Conservation (phyloP, 2,329 filamentous ascomycete genomes). For the Alternaria arborescens region DNA sequence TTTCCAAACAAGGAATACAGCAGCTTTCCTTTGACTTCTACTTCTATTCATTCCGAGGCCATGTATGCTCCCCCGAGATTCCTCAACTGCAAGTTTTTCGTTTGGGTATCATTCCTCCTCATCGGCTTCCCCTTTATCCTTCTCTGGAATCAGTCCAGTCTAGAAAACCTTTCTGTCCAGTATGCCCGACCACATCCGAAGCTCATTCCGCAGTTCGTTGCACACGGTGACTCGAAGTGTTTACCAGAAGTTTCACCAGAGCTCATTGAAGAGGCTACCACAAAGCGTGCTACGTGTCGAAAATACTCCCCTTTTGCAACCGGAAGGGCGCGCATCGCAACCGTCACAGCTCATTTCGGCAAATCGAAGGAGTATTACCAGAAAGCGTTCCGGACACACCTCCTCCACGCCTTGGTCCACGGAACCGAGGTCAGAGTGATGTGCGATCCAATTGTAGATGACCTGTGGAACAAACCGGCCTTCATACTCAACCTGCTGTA, state of each 20-base stretch:
- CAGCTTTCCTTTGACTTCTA: not conserved
- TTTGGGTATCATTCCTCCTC: constrained; percentile 13
- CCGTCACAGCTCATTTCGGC: constrained; percentile 53
- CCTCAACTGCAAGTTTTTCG: constrained; percentile 7
- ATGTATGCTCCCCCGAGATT: constrained; percentile 4
- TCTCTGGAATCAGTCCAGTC: constrained; percentile 8
- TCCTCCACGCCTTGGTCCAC: constrained; percentile 39
- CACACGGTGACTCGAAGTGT: constrained; percentile 25
- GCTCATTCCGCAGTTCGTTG: constrained; percentile 20
- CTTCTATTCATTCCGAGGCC: not conserved
- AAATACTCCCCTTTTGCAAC: constrained; percentile 25
- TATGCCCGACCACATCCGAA: constrained; percentile 15
- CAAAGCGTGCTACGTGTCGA: constrained; percentile 25
- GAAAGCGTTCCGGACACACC: constrained; percentile 53
- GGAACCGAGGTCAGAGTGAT: constrained; percentile 55
- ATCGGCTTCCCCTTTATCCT: constrained; percentile 15
- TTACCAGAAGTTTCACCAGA: constrained; percentile 21
- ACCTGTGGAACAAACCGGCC: constrained; percentile 57
- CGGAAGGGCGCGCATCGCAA: constrained; percentile 41
- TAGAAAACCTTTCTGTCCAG: constrained; percentile 14
- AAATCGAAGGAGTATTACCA: constrained; percentile 50
- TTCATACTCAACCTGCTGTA: constrained; percentile 53
- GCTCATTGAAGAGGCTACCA: constrained; percentile 18
- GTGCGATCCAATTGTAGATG: constrained; percentile 53
- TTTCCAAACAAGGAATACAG: not conserved